Base-by-base conservation (phyloP, 2,329 filamentous ascomycete genomes). In the Paecilomyces variotii region DNA sequence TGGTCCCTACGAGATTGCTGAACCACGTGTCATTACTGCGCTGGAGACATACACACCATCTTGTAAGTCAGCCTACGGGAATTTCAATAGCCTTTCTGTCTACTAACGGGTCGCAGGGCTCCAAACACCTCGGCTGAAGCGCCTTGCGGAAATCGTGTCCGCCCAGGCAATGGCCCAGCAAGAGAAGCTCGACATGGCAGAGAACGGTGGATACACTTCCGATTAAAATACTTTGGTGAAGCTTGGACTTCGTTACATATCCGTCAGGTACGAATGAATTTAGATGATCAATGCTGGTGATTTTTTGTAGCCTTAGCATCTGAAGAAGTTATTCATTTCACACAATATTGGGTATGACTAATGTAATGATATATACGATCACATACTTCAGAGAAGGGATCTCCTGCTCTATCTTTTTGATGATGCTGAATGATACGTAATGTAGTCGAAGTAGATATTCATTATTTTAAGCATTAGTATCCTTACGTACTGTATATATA, bases 41-140 rank as follows among this genome's bases (percentile, higher is more conserved):
- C 79, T 99, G 64, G 94, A 99, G 79, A 99, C 94, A 12, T 99
- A 99, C 74, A 97, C 94, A 55, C 94, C 94, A 63, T 96, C 92
- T 65, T 99, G 93, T 94, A 82, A 83, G 89, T 82, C 14, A 45
- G 32, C 10, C n/a, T 7, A 6, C 19, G n/a, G 1, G 19, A 45
- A 45, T 34, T n/a, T n/a, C n/a, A n/a, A 19, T 45, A 45, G n/a
- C n/a, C n/a, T 45, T 32, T 45, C 35, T 14, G 7, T 19, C 62
- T 61, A 57, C 61, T 67, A 58, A 72, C 72, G 2, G 75, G 68
- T 75, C 59, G 53, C 60, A 94, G 90, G 91, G 93, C 85, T 97
- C 55, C 92, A 97, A 89, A 97, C 92, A 60, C 93, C 93, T 54
- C 86, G 93, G 62, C 78, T 99, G 62, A 97, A 97, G 82, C 88